Conservation (phyloP, 192 early-diverging fungal genomes). For the Backusella tarrabulga region DNA sequence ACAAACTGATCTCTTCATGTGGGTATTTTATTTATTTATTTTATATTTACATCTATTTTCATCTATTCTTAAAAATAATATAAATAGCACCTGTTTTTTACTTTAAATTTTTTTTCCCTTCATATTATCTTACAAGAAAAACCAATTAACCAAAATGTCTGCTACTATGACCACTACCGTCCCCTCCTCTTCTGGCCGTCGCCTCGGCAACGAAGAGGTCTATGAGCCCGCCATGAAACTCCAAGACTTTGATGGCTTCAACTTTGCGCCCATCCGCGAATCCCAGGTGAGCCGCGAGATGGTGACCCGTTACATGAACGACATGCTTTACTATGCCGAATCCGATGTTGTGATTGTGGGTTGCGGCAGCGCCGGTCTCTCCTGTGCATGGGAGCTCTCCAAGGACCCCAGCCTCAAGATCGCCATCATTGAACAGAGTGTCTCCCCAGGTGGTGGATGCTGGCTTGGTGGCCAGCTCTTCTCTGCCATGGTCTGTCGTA, state of each 20-base stretch:
- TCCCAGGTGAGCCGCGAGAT: slow-evolving; percentile 61
- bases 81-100: background rate
- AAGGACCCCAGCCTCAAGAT: slow-evolving; percentile 66
- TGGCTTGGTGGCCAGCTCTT: slow-evolving; percentile 76
- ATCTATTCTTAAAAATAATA: background rate
- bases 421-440: slow-evolving; percentile 68
- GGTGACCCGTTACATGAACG: slow-evolving; percentile 65
- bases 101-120: background rate
- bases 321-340: slow-evolving; percentile 62
- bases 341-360: slow-evolving; percentile 76
- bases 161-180: slow-evolving; percentile 11
- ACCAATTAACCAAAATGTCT: background rate
- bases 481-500: slow-evolving; percentile 69
- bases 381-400: slow-evolving; percentile 61
- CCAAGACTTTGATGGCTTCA: slow-evolving; percentile 21
- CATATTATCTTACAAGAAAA: background rate
- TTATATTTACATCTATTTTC: background rate
- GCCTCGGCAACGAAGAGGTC: background rate
- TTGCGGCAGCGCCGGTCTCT: slow-evolving; percentile 67
- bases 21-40: background rate
- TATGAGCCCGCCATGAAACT: slow-evolving; percentile 3
- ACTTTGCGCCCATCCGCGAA: slow-evolving; percentile 62
- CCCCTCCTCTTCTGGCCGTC: slow-evolving; percentile 9
- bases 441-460: slow-evolving; percentile 70
- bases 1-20: background rate